Conservation (phyloP, 164 flowering plant genomes). For the Aristolochia contorta region DNA sequence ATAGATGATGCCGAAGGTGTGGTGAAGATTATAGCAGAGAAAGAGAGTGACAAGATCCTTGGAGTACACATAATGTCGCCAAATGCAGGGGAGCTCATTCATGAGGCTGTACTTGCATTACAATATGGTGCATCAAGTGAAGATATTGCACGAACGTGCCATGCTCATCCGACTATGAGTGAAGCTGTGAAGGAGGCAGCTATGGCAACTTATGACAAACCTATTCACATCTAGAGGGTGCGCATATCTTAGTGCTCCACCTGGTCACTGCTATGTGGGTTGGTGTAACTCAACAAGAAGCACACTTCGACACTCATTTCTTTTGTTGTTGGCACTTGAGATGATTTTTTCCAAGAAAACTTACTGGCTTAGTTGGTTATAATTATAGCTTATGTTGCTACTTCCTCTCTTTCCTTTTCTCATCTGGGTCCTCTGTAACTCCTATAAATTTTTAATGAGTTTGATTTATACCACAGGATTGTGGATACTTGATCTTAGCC, state of each 20-base stretch:
- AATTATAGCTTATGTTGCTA: too few relatives aligned
- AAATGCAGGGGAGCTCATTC: slow-evolving; percentile 90
- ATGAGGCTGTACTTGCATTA: slow-evolving; percentile 77
- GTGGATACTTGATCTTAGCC: too few relatives aligned
- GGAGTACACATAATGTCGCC: slow-evolving; percentile 93
- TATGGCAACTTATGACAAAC: slow-evolving; percentile 91
- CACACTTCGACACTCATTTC: too few relatives aligned
- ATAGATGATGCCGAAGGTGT: slow-evolving; percentile 88
- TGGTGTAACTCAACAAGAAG: slow-evolving; percentile 2
- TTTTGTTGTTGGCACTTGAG: too few relatives aligned
- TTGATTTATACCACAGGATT: too few relatives aligned
- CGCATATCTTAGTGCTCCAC: neutral
- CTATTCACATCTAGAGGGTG: slow-evolving; percentile 59
- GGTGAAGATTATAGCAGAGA: slow-evolving; percentile 79
- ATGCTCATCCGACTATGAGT: slow-evolving; percentile 94
- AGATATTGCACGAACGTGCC: slow-evolving; percentile 91
- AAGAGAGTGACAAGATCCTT: slow-evolving; percentile 74
- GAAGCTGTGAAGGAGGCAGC: slow-evolving; percentile 97
- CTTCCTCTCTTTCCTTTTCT: too few relatives aligned
- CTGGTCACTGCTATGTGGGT: neutral
- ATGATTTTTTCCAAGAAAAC: too few relatives aligned
- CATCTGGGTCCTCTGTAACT: too few relatives aligned
- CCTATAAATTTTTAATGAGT: too few relatives aligned
- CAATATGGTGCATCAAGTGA: slow-evolving; percentile 87
- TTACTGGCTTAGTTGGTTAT: too few relatives aligned